Evolutionary conservation across 495 filamentous ascomycete genomes (phyloP), one percentile per base, ranked within the genome.

Genomic region (Achaetomiella virescens): DNA sequence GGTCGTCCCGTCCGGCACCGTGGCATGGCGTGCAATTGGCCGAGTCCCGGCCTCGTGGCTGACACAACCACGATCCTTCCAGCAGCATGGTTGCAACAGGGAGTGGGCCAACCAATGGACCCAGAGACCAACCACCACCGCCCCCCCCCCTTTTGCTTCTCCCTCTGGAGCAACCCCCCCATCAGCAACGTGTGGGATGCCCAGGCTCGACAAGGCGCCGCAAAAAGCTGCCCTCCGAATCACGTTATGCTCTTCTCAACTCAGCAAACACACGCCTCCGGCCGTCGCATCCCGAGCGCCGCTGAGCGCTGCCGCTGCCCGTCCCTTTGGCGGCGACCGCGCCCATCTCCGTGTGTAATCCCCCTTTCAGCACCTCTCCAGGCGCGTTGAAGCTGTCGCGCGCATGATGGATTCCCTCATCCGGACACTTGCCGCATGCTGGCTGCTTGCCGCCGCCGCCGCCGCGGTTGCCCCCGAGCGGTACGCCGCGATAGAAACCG

Each of bases 401-500:
- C 24, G 6, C 50, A 38, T 2, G 17, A 54, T 59, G 50, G 38
- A 33, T 38, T 31, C 49, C 6, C 33, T 49, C 37, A 20, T 18
- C 4, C 37, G 42, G 9, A 18, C 11, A 1, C 49, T 48, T 17
- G 44, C 44, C 33, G 42, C 14, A 31, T 44, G 52, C 52, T 48
- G 43, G 52, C 52, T 55, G 24, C 33, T 38, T 24, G 49, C 48
- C 27, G 25, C 43, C 25, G 49, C 41, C 18, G 43, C 25, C 6
- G 55, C 48, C 24, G 50, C 36, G 27, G 10, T 21, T 1, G 38
- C 37, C 33, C 37, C 53, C 35, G 51, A 52, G 25, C 47, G 48
- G 12, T 61, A 58, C 20, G 58, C 31, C 6, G 59, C 61, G 2
- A 29, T 64, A 14, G 61, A 64, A 45, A 64, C 61, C 3, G 59